Percentiles rank a stretch among this genome's conserved stretches.
These are phyloP conservation scores for Casuarina equisetifolia DNA, from an alignment of 306 rosid genomes.

Conservation along the genomic window DNA sequence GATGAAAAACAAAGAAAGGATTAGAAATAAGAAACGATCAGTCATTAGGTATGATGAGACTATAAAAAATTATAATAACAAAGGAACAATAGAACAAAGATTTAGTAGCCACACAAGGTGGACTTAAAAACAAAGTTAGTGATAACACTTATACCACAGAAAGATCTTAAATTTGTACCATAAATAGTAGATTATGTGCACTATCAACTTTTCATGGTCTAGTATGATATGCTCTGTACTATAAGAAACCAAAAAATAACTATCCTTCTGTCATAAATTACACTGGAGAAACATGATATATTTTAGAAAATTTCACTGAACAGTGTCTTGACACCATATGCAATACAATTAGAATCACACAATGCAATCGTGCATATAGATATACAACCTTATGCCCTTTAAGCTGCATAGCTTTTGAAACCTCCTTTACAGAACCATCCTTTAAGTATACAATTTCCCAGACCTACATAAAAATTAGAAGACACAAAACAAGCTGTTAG, in stretches of 20 bases:
- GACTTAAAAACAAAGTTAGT: not conserved
- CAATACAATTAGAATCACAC: not conserved
- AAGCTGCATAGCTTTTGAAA: slow-evolving; percentile 90
- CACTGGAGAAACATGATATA: not conserved
- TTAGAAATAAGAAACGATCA: not conserved
- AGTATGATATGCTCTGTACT: not conserved
- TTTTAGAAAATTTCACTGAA: not conserved
- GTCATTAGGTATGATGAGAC: not conserved
- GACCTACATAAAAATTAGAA: slow-evolving; percentile 41
- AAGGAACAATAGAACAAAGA: not conserved
- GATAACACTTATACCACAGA: not conserved
- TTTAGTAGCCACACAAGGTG: not conserved
- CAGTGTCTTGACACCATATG: not conserved
- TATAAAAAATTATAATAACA: not conserved
- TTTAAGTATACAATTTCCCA: slow-evolving; percentile 93
- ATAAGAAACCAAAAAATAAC: not conserved
- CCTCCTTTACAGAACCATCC: slow-evolving; percentile 96
- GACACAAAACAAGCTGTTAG: not conserved
- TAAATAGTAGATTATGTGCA: not conserved
- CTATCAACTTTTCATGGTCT: not conserved
- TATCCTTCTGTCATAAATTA: not conserved
- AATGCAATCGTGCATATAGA: slow-evolving; percentile 15
- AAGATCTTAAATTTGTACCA: not conserved
- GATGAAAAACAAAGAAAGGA: slow-evolving; percentile 5
- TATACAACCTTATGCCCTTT: slow-evolving; percentile 92